Evolutionary conservation across 2,329 filamentous ascomycete species (phyloP).

Genomic region (Penicillium sp.): DNA sequence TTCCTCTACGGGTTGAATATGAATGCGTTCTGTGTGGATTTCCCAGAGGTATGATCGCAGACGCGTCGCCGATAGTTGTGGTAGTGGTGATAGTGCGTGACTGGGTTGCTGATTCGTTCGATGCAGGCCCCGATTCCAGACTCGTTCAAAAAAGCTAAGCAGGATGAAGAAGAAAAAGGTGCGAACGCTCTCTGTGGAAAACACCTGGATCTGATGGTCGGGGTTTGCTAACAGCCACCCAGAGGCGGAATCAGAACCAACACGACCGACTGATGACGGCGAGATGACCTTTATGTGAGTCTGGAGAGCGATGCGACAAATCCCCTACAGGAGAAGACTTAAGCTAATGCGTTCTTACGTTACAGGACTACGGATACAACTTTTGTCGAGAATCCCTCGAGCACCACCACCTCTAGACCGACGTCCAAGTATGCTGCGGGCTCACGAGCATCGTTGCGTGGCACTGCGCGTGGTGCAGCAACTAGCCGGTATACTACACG

Average conservation of each 20-base stretch:
- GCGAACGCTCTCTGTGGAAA: not conserved
- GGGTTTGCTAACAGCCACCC: conserved; percentile 16
- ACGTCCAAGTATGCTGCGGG: conserved; percentile 33
- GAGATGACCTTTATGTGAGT: conserved; percentile 84
- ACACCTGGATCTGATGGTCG: not conserved
- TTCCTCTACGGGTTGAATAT: conserved; percentile 97
- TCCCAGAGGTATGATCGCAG: conserved; percentile 69
- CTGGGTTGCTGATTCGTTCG: not conserved
- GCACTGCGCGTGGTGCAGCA: conserved; percentile 25
- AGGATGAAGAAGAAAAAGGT: conserved; percentile 53
- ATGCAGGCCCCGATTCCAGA: conserved; percentile 74
- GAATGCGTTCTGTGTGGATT: conserved; percentile 99
- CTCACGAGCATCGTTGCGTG: conserved; percentile 29
- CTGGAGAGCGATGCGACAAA: not conserved
- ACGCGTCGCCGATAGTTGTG: not conserved
- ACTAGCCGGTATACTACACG: conserved; percentile 39
- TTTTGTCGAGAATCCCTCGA: conserved; percentile 80
- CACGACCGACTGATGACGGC: conserved; percentile 49
- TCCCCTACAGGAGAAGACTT: not conserved
- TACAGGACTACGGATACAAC: conserved; percentile 83
- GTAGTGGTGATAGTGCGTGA: not conserved
- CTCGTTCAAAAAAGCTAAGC: conserved; percentile 70
- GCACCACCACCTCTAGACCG: conserved; percentile 44
- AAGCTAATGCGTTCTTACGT: not conserved
- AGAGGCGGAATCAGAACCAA: conserved; percentile 36